Base-by-base conservation (phyloP, 2,329 filamentous ascomycete genomes). In the Macrophomina pseudophaseolina region DNA sequence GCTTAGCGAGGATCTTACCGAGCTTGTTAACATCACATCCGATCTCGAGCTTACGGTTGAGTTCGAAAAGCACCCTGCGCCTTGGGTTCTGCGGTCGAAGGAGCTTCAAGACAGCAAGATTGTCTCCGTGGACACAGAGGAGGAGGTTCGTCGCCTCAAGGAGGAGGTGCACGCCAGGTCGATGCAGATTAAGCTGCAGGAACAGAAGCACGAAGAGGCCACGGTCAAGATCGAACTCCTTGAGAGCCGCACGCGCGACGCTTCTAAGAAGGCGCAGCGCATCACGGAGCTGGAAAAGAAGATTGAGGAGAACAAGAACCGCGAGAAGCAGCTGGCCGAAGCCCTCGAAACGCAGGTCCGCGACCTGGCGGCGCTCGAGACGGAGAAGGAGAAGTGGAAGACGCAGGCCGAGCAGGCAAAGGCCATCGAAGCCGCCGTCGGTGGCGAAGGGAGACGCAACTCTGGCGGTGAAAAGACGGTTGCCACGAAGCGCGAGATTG, bases 211-310 rank as follows among this genome's bases (percentile, higher is more conserved):
- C 63, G 93, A 96, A 77, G 94, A 96, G 67, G 86, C 92, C 30
- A 87, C 90, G n/a, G 90, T 97, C 71, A 94, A 95, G 78, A 97
- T 97, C 71, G 94, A 97, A 79, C 92, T 95, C 48, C 88, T 98
- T 44, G 92, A 97, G 77, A 91, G 92, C 7, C 86, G 92, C 66
- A 94, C 95, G 89, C 88, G 90, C 67, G 93, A 96, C 74, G 91
- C 92, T 5, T 88, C 89, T 70, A 88, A 91, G 75, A 94, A 94
- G 79, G 88, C 91, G 14, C 51, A 64, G 33, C 66, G 66, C 59
- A 67, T 67, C 59, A 67, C 49, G 7, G 66, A 67, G 12, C 66
- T 67, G 12, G 66, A 67, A 52, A 56, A 48, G 42, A 58, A 51
- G 51, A 40, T 67, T 18, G 66, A 67, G 12, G 66, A 64, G 42